Evolutionary conservation across 768 basidiomycete species (phyloP), one percentile per base, ranked within the genome.

Genomic region (Pholiota conissans): DNA sequence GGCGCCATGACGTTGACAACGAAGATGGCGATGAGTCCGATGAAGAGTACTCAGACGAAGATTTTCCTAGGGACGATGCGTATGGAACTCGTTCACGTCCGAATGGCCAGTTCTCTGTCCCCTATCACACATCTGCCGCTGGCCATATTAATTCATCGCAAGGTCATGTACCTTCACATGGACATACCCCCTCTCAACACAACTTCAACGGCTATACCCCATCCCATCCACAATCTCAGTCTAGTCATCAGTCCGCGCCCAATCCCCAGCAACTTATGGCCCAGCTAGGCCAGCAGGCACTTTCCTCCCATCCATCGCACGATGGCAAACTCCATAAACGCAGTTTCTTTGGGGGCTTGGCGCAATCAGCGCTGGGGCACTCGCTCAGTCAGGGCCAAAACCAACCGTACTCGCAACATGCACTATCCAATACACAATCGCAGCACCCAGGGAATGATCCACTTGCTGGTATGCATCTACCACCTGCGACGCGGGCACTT

Each of bases 381-480:
- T 7, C 22, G 42, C 22, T 45, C 42, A 45, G 42, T 10, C 42
- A 45, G 42, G 42, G 42, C 10, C 18, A 20, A 22, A 45, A 13
- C 22, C 42, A 24, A 13, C 42, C 3, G 22, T 24, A 45, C 42
- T 1, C 42, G 20, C 42, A 45, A 2, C 42, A 26, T 26, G 40
- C 40, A 4, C 20, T 22, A 11, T 42, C 40, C 13, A 45, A 29
- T 5, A 29, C 42, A 2, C 29, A 54, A 11, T 46, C 52, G 3
- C 52, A 54, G 13, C 28, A 40, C 2, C 37, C 37, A 3, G 56
- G 54, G 3, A 16, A 52, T 18, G 24, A 50, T 46, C 16, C 9
- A 30, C 27, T 54, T 24, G 32, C 49, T 27, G 39, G 28, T 27
- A 24, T 52, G 51, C n/a, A 42, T 24, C 47, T 61, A 34, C 42